These are phyloP conservation scores for Citrullus amarus DNA, from an alignment of 306 rosid genomes.

Conservation along the genomic window DNA sequence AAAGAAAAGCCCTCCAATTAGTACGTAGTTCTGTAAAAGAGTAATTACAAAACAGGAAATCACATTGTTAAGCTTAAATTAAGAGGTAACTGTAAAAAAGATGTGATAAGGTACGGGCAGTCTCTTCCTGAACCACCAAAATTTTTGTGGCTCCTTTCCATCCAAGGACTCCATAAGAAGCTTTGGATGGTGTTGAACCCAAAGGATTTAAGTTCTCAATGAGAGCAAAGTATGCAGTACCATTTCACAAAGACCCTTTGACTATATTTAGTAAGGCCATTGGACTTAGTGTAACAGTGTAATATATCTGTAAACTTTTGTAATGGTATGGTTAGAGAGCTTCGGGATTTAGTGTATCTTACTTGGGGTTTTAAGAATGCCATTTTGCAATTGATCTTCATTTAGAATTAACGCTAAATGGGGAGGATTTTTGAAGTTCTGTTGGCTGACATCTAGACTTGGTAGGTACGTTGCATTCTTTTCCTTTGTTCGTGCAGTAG, in stretches of 20 bases:
- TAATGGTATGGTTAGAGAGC: not conserved
- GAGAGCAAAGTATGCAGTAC: not conserved
- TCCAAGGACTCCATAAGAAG: not conserved
- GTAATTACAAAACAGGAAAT: not conserved
- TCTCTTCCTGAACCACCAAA: not conserved
- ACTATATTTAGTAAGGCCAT: not conserved
- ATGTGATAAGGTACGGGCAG: not conserved
- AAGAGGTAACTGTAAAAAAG: not conserved
- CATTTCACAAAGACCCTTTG: not conserved
- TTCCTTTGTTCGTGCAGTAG: not conserved
- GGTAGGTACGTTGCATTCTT: not conserved
- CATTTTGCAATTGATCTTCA: not conserved
- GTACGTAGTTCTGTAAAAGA: not conserved
- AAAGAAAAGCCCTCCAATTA: not conserved
- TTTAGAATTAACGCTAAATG: not conserved
- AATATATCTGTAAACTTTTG: not conserved
- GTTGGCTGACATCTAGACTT: not conserved
- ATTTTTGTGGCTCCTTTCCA: not conserved
- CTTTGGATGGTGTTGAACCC: not conserved
- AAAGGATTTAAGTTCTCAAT: not conserved
- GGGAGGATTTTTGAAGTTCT: not conserved
- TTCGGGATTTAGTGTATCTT: not conserved
- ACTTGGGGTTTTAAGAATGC: not conserved
- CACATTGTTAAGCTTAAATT: not conserved
- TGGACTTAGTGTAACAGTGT: not conserved